Percentiles rank a stretch among this genome's conserved stretches.
Conservation (phyloP, 805 yeast species). For the Debaryomyces maramus region DNA sequence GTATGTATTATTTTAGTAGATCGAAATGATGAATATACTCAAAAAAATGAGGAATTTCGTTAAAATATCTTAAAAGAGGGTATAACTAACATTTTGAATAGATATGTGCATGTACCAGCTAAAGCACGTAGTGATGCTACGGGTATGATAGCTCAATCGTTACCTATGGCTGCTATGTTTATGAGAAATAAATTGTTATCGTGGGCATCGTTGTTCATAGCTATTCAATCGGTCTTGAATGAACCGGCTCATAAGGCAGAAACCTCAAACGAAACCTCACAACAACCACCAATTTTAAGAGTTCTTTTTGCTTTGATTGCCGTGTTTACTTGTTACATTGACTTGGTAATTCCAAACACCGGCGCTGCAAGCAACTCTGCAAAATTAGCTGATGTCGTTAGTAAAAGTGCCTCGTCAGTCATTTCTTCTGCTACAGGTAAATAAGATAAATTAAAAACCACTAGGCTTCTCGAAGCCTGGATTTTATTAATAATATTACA, state of each 20-base stretch:
- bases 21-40: too few species aligned
- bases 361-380: constrained; percentile 29
- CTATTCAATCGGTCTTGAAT: constrained; percentile 49
- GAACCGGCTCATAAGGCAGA: constrained; percentile 39
- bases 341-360: constrained; percentile 47
- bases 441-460: too few species aligned
- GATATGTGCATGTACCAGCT: constrained; percentile 51
- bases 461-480: too few species aligned
- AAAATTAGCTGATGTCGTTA: constrained; percentile 21
- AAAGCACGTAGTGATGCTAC: constrained; percentile 47
- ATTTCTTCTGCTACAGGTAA: constrained; percentile 6
- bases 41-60: background rate
- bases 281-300: constrained; percentile 53
- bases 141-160: constrained; percentile 51
- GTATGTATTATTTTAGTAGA: constrained; percentile 25
- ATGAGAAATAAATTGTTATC: constrained; percentile 57
- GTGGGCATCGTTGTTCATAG: constrained; percentile 56
- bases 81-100: constrained; percentile 14
- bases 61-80: background rate
- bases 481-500: constrained; percentile 6
- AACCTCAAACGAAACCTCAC: constrained; percentile 20
- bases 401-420: constrained; percentile 13
- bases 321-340: constrained; percentile 55
- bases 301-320: constrained; percentile 48
- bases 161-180: constrained; percentile 72